Evolutionary conservation across 1,284 basidiomycete genomes (phyloP).

Genomic region (Ganoderma boninense): DNA sequence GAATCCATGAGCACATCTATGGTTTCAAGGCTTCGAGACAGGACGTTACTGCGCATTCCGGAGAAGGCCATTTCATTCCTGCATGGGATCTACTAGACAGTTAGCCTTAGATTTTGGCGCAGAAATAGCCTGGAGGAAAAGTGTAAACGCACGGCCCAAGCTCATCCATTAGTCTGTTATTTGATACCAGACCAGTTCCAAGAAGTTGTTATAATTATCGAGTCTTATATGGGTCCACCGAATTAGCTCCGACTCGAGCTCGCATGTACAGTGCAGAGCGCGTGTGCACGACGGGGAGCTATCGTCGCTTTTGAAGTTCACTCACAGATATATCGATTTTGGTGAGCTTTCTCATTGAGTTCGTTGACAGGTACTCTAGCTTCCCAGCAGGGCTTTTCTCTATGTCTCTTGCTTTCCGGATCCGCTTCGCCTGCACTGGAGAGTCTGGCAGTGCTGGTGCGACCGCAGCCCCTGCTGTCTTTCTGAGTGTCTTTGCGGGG

Average conservation of each 20-base stretch:
- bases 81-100: too few relatives aligned
- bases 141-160: too few relatives aligned
- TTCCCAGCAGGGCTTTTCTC: constrained; percentile 30
- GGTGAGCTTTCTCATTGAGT: constrained; percentile 59
- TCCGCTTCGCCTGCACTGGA: constrained; percentile 15
- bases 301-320: constrained; percentile 19
- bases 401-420: constrained; percentile 25
- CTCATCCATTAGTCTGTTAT: too few relatives aligned
- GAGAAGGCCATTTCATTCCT: too few relatives aligned
- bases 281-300: too few relatives aligned
- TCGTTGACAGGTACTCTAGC: constrained; percentile 50
- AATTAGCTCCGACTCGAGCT: constrained; percentile 20
- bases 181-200: constrained; percentile 42
- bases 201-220: constrained; percentile 60
- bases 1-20: too few relatives aligned
- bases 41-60: too few relatives aligned
- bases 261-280: not conserved
- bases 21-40: too few relatives aligned
- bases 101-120: too few relatives aligned
- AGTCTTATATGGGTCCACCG: constrained; percentile 46
- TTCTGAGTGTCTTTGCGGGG: constrained; percentile 9
- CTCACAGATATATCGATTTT: constrained; percentile 61
- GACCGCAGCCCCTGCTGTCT: not conserved
- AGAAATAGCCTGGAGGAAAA: too few relatives aligned
- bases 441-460: not conserved